Percentiles rank a stretch among this genome's conserved stretches.
phyloP scores from a whole-genome alignment of 805 yeast genomes.

The Lipomyces chichibuensis region DNA sequence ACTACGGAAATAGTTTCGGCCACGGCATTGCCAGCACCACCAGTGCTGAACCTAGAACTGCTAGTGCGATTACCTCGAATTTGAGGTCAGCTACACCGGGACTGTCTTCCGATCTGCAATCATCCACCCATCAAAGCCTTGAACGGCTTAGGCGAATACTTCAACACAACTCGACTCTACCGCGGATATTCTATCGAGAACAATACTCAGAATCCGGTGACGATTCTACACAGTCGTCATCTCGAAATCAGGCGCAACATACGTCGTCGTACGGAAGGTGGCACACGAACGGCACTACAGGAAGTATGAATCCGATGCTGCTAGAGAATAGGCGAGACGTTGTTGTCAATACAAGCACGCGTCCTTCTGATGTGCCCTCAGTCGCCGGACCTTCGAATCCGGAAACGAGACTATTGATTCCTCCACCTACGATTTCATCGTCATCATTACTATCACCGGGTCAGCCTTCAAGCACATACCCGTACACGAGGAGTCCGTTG shows the following conservation, averaged over 20 bases:
- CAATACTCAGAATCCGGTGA: conserved; percentile 3
- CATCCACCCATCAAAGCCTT: conserved; percentile 6
- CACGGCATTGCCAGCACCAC: neutral
- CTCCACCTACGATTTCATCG: conserved; percentile 9
- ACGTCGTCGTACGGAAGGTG: conserved; percentile 3
- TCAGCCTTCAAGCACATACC: neutral
- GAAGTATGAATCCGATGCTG: conserved; percentile 1
- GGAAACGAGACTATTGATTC: conserved; percentile 5
- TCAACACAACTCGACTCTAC: conserved; percentile 11
- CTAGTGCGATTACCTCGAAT: neutral
- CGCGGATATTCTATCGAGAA: conserved; percentile 12
- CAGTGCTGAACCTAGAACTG: neutral
- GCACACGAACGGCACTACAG: neutral
- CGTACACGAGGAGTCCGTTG: conserved; percentile 13
- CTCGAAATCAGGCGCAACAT: conserved; percentile 3
- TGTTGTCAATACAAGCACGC: neutral
- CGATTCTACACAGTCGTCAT: neutral
- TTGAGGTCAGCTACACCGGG: neutral
- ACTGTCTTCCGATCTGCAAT: neutral
- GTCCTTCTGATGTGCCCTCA: neutral
- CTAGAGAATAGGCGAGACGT: neutral
- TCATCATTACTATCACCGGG: conserved; percentile 1
- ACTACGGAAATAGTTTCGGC: neutral
- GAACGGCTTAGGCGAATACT: conserved; percentile 13
- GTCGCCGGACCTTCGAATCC: neutral